Evolutionary conservation across 257 asterid genomes (phyloP), one percentile per base, ranked within the genome.

Genomic region (Scutellaria baicalensis): DNA sequence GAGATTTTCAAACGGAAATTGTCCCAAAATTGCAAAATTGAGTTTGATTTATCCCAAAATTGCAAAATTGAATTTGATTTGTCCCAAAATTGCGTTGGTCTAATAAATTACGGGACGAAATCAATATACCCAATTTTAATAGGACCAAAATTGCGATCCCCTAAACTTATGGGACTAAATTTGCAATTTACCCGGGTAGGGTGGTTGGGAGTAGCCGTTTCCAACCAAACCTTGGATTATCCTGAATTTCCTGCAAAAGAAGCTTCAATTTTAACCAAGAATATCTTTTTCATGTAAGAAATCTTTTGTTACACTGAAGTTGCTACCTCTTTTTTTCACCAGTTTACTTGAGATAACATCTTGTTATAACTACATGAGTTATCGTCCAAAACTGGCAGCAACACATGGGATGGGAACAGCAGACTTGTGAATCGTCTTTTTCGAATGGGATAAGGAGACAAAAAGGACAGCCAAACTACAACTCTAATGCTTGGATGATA

Each of bases 201-300:
- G 64, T 72, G 64, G 84, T 80, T 67, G 82, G 72, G 67, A 59
- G 60, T 80, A 75, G 80, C 80, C 78, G 58, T 75, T 67, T 54
- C 18, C 14, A 11, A 3, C 10, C 47, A 59, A 27, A 12, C 3
- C 14, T 58, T 9, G 23, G 23, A 13, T 11, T 14, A 17, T 44
- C 21, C 65, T 49, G 63, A 23, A 36, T n/a, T 51, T 23, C 51
- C 27, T 38, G 47, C 65, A 21, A 45, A 1, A 35, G 17, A 76
- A n/a, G 59, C 44, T 59, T 27, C 63, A 51, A 51, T 66, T 52
- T 51, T 59, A 35, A 47, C 8, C 61, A 51, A 59, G 27, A 50
- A 49, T 47, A 23, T 40, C 17, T 10, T 23, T 56, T 60, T 23
- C 51, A 50, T 20, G 39, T 47, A 8, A 59, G 68, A 68, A 66